These are phyloP conservation scores for Leccinum fallax DNA, from an alignment of 1,284 basidiomycete genomes.

Conservation along the genomic window DNA sequence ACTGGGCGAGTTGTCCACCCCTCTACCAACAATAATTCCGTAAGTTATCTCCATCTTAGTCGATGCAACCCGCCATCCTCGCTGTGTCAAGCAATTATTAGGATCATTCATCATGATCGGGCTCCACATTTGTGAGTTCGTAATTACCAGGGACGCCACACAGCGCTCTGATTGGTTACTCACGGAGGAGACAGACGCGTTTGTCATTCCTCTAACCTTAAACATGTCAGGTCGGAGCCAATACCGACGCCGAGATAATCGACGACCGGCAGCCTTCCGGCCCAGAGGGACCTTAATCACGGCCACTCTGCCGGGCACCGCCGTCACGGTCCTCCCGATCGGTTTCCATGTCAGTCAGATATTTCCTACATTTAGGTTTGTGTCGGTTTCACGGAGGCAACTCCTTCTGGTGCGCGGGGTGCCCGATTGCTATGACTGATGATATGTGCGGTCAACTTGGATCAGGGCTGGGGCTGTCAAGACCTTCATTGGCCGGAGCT, in stretches of 20 bases:
- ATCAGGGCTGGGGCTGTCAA: constrained; percentile 24
- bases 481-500: constrained; percentile 24
- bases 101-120: constrained; percentile 23
- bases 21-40: constrained; percentile 15
- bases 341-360: constrained; percentile 24
- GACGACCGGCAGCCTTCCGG: constrained; percentile 13
- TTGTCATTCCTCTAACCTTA: constrained; percentile 23
- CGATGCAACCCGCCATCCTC: constrained; percentile 15
- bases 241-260: constrained; percentile 28
- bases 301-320: constrained; percentile 26
- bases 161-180: constrained; percentile 23
- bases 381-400: constrained; percentile 24
- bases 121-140: constrained; percentile 26
- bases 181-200: constrained; percentile 29
- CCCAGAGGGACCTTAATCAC: constrained; percentile 18
- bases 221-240: constrained; percentile 28
- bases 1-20: constrained; percentile 9
- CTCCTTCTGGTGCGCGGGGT: constrained; percentile 18
- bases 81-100: constrained; percentile 15
- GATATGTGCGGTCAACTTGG: constrained; percentile 14
- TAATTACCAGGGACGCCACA: constrained; percentile 29
- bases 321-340: constrained; percentile 26
- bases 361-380: constrained; percentile 11
- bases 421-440: constrained; percentile 15
- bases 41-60: constrained; percentile 19